Evolutionary conservation across 257 asterid species (phyloP), one percentile per base, ranked within the genome.

Genomic region (Nemophila menziesii): DNA sequence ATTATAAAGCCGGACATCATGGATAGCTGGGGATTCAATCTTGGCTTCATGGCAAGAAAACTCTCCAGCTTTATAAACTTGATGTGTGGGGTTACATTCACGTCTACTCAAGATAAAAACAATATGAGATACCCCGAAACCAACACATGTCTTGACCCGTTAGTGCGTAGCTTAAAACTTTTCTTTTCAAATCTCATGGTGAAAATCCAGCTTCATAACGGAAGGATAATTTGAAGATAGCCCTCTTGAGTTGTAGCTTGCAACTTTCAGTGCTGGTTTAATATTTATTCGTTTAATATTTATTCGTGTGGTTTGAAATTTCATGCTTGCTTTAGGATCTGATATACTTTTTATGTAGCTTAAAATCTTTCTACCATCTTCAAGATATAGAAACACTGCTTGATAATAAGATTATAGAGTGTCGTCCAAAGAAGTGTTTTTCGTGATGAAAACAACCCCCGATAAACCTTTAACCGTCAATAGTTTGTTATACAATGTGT

Each of bases 181-280:
- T 68, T 68, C 55, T 65, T 79, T 55, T 83, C 86, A 15, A 71
- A 27, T 60, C 61, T 70, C 24, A 45, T 39, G 20, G 63, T 44
- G 57, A 84, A 84, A 55, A 51, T 82, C 94, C 0, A 92, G 94
- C 51, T 82, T 82, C 33, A 83, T 48, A 10, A 83, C 65, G 11
- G 17, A 37, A 4, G 93, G n/a, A n/a, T n/a, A n/a, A n/a, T n/a
- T n/a, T n/a, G n/a, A n/a, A n/a, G n/a, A n/a, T n/a, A n/a, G n/a
- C n/a, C n/a, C n/a, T n/a, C n/a, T n/a, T n/a, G n/a, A n/a, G n/a
- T n/a, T n/a, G n/a, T n/a, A n/a, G n/a, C n/a, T n/a, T n/a, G n/a
- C n/a, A n/a, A n/a, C n/a, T n/a, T n/a, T n/a, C n/a, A n/a, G n/a
- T 1, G 86, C 74, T 10, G 83, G 71, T 46, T 66, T 77, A 0